phyloP scores from a whole-genome alignment of 1,284 basidiomycete species.

The Boletellus sp. region DNA sequence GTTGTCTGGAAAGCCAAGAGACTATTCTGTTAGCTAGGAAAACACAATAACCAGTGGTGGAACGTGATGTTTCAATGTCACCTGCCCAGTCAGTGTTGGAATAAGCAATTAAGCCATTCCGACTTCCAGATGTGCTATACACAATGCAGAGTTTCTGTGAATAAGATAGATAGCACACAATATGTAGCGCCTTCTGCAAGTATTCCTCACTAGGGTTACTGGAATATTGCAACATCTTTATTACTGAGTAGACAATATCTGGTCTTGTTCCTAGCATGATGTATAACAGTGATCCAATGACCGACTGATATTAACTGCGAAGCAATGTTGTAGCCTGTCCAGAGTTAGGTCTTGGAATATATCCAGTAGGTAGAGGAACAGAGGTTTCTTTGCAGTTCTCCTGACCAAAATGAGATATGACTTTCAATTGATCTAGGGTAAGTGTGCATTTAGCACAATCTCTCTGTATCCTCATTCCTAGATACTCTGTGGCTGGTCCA shows the following conservation, averaged over 20 bases:
- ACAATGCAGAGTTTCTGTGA: neutral
- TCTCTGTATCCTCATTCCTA: too few relatives aligned
- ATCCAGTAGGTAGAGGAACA: neutral
- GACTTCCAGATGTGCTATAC: neutral
- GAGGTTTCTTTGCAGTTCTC: neutral
- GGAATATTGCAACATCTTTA: neutral
- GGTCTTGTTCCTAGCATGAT: neutral
- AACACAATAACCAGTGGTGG: neutral
- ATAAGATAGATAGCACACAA: neutral
- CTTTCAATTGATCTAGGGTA: neutral
- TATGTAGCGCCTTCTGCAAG: neutral
- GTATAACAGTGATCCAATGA: neutral
- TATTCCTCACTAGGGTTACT: neutral
- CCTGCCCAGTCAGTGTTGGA: neutral
- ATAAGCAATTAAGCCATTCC: neutral
- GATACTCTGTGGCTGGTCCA: too few relatives aligned
- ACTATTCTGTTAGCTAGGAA: neutral
- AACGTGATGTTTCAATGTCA: neutral
- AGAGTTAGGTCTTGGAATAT: neutral
- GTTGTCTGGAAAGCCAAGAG: neutral
- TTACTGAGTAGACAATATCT: neutral
- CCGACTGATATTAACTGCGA: neutral
- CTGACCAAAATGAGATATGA: neutral
- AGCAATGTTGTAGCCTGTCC: neutral
- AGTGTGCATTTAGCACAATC: neutral